Conservation (phyloP, 2,329 filamentous ascomycete species). For the Xylaria sp. region DNA sequence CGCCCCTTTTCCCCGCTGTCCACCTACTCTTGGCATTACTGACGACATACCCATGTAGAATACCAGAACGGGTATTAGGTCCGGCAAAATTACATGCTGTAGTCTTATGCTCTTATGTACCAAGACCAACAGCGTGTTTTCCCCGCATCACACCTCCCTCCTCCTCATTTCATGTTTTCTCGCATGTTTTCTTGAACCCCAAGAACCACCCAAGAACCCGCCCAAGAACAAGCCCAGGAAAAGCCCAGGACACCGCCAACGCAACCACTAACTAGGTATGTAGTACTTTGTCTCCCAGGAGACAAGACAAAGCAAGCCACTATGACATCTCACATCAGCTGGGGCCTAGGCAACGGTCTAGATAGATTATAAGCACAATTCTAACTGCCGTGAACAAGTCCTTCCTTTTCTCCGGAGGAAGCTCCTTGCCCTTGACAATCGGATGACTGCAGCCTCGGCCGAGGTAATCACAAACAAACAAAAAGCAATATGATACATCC, state of each 20-base stretch:
- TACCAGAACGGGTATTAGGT: constrained; percentile 27
- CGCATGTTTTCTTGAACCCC: constrained; percentile 5
- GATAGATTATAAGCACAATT: constrained; percentile 14
- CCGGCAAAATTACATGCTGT: constrained; percentile 18
- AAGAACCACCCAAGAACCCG: constrained; percentile 1
- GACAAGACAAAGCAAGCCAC: neutral
- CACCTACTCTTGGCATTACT: constrained; percentile 24
- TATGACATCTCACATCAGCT: neutral
- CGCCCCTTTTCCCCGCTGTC: constrained; percentile 25
- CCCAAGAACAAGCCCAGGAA: neutral
- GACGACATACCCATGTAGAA: constrained; percentile 22
- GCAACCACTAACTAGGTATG: no score
- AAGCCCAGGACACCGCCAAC: neutral
- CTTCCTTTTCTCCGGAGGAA: constrained; percentile 30
- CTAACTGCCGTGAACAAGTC: neutral
- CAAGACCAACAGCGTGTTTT: constrained; percentile 16
- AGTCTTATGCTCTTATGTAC: neutral
- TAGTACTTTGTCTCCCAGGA: neutral
- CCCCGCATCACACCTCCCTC: constrained; percentile 25
- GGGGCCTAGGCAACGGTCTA: constrained; percentile 14
- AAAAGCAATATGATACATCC: neutral
- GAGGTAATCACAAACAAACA: constrained; percentile 7
- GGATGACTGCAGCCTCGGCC: constrained; percentile 2
- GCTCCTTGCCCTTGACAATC: neutral
- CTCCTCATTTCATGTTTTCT: constrained; percentile 29